Evolutionary conservation across 805 yeast species (phyloP).

Genomic region (Ogataea haglerorum): DNA sequence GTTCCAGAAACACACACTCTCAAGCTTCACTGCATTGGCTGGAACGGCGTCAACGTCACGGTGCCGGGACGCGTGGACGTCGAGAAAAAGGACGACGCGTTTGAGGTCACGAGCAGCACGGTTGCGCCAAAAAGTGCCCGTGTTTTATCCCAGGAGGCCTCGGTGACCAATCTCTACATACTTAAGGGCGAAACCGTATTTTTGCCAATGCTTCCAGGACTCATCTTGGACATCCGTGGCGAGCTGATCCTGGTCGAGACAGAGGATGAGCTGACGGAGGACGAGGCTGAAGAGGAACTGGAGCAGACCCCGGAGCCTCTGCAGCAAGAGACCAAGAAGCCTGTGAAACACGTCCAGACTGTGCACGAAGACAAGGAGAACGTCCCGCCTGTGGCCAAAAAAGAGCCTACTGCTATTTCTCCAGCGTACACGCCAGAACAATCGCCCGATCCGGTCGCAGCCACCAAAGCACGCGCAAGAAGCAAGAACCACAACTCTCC

Average conservation of each 20-base stretch:
- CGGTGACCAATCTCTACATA: conserved; percentile 53
- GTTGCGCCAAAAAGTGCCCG: conserved; percentile 20
- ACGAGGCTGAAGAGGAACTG: conserved; percentile 8
- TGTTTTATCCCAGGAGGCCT: conserved; percentile 39
- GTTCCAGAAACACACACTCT: conserved; percentile 39
- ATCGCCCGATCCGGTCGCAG: conserved; percentile 5
- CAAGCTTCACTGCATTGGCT: conserved; percentile 68
- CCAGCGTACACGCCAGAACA: conserved; percentile 4
- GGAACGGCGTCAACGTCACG: conserved; percentile 71
- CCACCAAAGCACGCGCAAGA: conserved; percentile 5
- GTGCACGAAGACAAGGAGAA: conserved; percentile 4
- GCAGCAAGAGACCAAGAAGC: too few species aligned
- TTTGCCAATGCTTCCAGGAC: conserved; percentile 60
- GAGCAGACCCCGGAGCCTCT: too few species aligned
- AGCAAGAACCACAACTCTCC: conserved; percentile 5
- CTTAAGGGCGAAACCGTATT: conserved; percentile 59
- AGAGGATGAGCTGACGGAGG: conserved; percentile 15
- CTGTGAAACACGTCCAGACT: neutral
- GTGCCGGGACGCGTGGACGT: conserved; percentile 49
- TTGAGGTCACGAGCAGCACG: conserved; percentile 15
- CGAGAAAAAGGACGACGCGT: conserved; percentile 16
- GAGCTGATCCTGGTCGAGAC: conserved; percentile 35
- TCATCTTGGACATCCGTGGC: conserved; percentile 71
- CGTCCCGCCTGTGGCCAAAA: neutral
- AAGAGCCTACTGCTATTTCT: neutral